Evolutionary conservation across 768 basidiomycete species (phyloP), one percentile per base, ranked within the genome.

Genomic region (Tephrocybe rancida): DNA sequence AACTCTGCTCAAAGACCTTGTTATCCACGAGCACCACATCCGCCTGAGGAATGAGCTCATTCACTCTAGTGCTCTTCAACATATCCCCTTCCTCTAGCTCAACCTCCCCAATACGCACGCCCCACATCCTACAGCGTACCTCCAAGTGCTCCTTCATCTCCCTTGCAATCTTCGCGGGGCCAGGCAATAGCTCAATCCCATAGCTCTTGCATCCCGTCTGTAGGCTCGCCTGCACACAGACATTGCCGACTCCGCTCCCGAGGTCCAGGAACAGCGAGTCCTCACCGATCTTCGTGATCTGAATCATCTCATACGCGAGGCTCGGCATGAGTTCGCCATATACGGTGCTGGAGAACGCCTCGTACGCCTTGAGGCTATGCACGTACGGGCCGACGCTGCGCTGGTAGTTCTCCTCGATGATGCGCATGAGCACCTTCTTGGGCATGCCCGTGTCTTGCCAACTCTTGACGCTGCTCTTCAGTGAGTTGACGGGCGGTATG

Each of bases 21-120:
- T 93, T 94, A 66, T 94, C 92, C 49, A 92, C 88, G 56, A 98
- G 73, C 7, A 99, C 87, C 1, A 99, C 92, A 64, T 98, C 95
- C 2, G 97, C 96, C 61, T 86, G 72, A 8, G 79, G 66, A 50
- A 99, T 79, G 45, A 93, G 73, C 64, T 85, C 82, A 38, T 84
- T 78, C 14, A 94, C 84, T 34, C 86, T 75, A 21, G 64, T 64
- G 63, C 87, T 85, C 51, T 77, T 73, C 44, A 93, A 75, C 84
- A 99, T 97, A 64, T 98, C 86, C 0, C 92, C 93, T 65, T 95
- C 81, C 66, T 90, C 86, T 11, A 92, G 72, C 66, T 91, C 87
- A 24, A 93, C 83, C 2, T 86, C 78, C 4, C 93, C 90, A 56
- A 86, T 79, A 14, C 73, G 69, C 4, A 98, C 71, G 0, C 93